A percentile compares a stretch with the other conserved stretches of the same genome.
phyloP scores from a whole-genome alignment of 768 basidiomycete genomes.

The Collybia sp. region DNA sequence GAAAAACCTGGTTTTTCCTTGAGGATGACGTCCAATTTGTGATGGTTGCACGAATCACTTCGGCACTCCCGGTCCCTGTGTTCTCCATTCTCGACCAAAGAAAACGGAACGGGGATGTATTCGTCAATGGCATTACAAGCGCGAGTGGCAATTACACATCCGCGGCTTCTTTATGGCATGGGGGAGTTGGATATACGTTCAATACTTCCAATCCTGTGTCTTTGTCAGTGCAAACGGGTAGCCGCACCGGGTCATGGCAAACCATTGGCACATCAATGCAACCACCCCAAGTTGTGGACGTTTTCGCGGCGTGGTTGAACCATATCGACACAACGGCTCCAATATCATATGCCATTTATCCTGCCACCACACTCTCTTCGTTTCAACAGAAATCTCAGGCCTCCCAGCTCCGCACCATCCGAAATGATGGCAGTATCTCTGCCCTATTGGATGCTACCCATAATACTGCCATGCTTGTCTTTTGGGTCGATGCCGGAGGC shows the following conservation, averaged over 20 bases:
- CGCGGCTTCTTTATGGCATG: not conserved
- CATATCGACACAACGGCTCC: conserved; percentile 21
- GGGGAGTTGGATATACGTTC: not conserved
- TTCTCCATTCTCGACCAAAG: conserved; percentile 69
- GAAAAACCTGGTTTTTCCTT: conserved; percentile 76
- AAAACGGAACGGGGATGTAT: conserved; percentile 35
- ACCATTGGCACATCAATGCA: conserved; percentile 56
- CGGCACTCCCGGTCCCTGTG: conserved; percentile 38
- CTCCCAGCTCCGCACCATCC: conserved; percentile 21
- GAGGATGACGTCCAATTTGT: conserved; percentile 59
- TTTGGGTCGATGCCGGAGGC: conserved; percentile 37
- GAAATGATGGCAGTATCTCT: conserved; percentile 29
- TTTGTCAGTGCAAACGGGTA: conserved; percentile 31
- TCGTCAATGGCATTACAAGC: conserved; percentile 32
- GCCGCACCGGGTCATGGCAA: conserved; percentile 57
- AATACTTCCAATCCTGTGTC: conserved; percentile 16
- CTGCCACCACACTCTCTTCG: conserved; percentile 24
- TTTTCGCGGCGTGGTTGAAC: conserved; percentile 39
- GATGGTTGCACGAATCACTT: conserved; percentile 49
- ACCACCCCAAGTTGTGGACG: conserved; percentile 48
- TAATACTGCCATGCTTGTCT: conserved; percentile 33
- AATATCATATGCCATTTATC: conserved; percentile 37
- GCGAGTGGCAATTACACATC: not conserved
- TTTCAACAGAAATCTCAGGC: conserved; percentile 20
- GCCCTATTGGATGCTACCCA: conserved; percentile 33